Evolutionary conservation across 2,329 filamentous ascomycete genomes (phyloP).

Genomic region (Apiospora arundinis): DNA sequence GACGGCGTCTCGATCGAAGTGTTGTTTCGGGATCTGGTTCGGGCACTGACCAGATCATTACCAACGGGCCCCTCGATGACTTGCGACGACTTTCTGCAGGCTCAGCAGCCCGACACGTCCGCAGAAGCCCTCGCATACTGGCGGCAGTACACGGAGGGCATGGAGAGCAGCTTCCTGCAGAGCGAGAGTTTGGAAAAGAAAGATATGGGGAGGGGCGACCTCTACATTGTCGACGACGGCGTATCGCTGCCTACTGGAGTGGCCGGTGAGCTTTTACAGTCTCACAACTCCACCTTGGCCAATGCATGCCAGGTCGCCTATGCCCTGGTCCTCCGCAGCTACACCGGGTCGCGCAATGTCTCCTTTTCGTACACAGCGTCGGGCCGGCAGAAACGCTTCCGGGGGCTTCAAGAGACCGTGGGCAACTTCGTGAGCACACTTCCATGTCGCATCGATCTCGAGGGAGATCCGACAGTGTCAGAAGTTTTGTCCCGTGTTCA

Average conservation of each 20-base stretch:
- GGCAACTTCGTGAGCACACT: conserved; percentile 20
- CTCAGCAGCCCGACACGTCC: conserved; percentile 21
- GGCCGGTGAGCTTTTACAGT: too few relatives aligned
- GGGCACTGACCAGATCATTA: too few relatives aligned
- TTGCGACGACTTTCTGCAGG: not conserved
- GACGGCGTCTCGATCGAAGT: not conserved
- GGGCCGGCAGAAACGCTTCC: conserved; percentile 19
- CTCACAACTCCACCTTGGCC: conserved; percentile 7
- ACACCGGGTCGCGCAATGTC: conserved; percentile 20
- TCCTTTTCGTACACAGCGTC: conserved; percentile 22
- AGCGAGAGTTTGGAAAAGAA: too few relatives aligned
- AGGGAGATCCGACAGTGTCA: not conserved
- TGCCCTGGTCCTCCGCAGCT: conserved; percentile 20
- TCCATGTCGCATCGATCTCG: conserved; percentile 19
- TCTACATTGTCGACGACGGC: too few relatives aligned
- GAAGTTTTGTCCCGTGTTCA: too few relatives aligned
- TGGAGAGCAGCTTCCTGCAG: too few relatives aligned
- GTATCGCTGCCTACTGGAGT: too few relatives aligned
- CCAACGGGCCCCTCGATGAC: not conserved
- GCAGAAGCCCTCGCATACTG: not conserved
- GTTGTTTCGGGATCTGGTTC: not conserved
- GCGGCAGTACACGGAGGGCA: not conserved
- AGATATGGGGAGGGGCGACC: too few relatives aligned
- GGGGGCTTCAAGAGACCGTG: conserved; percentile 16
- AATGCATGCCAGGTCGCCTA: conserved; percentile 22